A percentile compares a stretch with the other conserved stretches of the same genome.
phyloP scores from a whole-genome alignment of 2,329 filamentous ascomycete species.

The Fusarium brachygibbosum region DNA sequence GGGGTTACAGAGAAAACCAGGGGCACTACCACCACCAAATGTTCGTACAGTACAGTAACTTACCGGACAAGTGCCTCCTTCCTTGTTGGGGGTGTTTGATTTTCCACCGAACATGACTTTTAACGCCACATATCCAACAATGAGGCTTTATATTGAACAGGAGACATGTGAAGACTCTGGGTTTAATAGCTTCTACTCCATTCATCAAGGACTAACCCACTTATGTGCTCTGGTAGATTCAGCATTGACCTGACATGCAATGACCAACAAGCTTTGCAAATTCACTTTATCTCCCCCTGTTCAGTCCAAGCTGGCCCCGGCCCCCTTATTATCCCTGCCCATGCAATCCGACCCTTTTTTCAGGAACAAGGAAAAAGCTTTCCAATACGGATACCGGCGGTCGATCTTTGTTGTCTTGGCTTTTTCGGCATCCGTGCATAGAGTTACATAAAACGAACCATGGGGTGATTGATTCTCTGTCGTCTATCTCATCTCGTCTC shows the following conservation, averaged over 20 bases:
- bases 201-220: not conserved
- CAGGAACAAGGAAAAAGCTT: conserved; percentile 33
- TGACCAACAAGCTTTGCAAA: conserved; percentile 20
- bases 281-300: conserved; percentile 4
- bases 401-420: conserved; percentile 20
- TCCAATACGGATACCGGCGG: conserved; percentile 16
- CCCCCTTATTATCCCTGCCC: conserved; percentile 37
- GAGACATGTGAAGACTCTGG: not conserved
- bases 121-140: not conserved
- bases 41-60: not conserved
- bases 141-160: not conserved
- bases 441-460: not conserved
- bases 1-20: conserved; percentile 32
- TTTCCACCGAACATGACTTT: conserved; percentile 13
- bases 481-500: not conserved
- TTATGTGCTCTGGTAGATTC: not conserved
- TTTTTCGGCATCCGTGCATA: conserved; percentile 6
- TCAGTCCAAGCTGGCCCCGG: conserved; percentile 23
- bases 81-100: conserved; percentile 14
- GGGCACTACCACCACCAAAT: conserved; percentile 10
- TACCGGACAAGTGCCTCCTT: conserved; percentile 18
- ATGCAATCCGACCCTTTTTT: conserved; percentile 27
- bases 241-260: conserved; percentile 4
- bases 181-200: not conserved
- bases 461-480: not conserved